Conservation (phyloP, 805 yeast genomes). For the Zygosaccharomyces pseudorouxii region DNA sequence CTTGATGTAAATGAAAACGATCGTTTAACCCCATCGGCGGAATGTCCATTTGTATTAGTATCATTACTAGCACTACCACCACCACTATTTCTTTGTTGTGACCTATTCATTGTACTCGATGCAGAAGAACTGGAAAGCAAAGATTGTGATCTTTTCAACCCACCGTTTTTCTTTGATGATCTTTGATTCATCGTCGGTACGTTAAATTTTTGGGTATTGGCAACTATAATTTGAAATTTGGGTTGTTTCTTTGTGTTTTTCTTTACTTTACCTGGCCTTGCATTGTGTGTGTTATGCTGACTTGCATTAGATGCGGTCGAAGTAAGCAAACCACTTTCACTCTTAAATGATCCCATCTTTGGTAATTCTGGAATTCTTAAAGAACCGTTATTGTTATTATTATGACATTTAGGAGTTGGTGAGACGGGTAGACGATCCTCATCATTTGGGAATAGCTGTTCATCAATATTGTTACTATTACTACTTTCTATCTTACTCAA, state of each 20-base stretch:
- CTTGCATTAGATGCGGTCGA: constrained; percentile 6
- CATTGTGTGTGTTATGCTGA: neutral
- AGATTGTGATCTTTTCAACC: constrained; percentile 29
- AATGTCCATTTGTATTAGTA: constrained; percentile 3
- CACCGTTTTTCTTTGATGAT: constrained; percentile 12
- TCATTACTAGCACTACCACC: neutral
- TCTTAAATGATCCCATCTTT: constrained; percentile 36
- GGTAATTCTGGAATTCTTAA: constrained; percentile 33
- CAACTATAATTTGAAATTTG: constrained; percentile 35
- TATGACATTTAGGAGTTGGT: constrained; percentile 32
- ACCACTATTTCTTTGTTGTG: constrained; percentile 2
- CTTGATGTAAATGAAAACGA: constrained; percentile 13
- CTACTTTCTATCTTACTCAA: constrained; percentile 12
- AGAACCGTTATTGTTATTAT: constrained; percentile 9
- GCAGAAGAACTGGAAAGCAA: constrained; percentile 18
- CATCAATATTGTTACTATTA: constrained; percentile 18
- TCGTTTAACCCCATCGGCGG: constrained; percentile 8
- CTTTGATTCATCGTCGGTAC: constrained; percentile 17
- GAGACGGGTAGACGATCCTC: constrained; percentile 24
- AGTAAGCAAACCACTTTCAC: constrained; percentile 17
- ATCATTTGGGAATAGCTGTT: constrained; percentile 19
- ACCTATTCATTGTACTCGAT: constrained; percentile 3
- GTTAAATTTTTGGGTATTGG: constrained; percentile 33
- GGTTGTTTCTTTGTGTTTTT: constrained; percentile 27
- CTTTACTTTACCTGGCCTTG: constrained; percentile 17